Base-by-base conservation (phyloP, 2,329 filamentous ascomycete species). In the Pezicula rhizophila region DNA sequence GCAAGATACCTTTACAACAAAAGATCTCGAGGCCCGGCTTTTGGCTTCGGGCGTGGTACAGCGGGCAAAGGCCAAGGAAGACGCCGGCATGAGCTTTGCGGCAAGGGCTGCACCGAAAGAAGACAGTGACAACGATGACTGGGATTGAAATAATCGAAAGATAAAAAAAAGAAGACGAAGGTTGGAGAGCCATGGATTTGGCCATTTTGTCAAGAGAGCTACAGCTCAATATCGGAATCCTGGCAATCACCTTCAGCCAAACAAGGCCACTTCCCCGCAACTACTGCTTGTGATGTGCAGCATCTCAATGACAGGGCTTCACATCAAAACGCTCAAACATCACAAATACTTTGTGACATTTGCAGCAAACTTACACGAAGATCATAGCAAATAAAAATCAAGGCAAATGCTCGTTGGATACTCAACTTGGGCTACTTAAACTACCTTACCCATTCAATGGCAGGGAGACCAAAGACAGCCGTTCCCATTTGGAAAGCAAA, bases 1-100 rank as follows among this genome's bases (percentile, higher is more conserved):
- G 2, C 57, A 51, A 28, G 76, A 81, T 56, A 73, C 64, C 3
- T 79, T 82, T 56, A 77, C 71, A 1, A 75, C 75, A 1, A 67
- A 70, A 28, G 76, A 79, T 49, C 61, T 82, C 41, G 78, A 82
- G 56, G 68, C 66, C 0, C 66, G 77, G 45, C 59, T 82, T 33
- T 64, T 81, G 41, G 59, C 62, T n/a, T 69, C 69, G 43, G 73
- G 74, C 8, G 77, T 79, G 1, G 59, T 80, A 46, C 67, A 71
- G 43, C 69, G 78, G 55, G 68, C 70, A 15, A 79, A 79, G 62
- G 72, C 76, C 52, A 70, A 62, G 34, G 66, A 69, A 35, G 70
- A 74, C 45, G 72, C 72, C 42, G 68, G 66, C 23, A 46, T 46
- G 20, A 59, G 58, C 40, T 61, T 68, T 57, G 55, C 65, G 55